phyloP scores from a whole-genome alignment of 2,329 filamentous ascomycete species.

The Bisporella sp. region DNA sequence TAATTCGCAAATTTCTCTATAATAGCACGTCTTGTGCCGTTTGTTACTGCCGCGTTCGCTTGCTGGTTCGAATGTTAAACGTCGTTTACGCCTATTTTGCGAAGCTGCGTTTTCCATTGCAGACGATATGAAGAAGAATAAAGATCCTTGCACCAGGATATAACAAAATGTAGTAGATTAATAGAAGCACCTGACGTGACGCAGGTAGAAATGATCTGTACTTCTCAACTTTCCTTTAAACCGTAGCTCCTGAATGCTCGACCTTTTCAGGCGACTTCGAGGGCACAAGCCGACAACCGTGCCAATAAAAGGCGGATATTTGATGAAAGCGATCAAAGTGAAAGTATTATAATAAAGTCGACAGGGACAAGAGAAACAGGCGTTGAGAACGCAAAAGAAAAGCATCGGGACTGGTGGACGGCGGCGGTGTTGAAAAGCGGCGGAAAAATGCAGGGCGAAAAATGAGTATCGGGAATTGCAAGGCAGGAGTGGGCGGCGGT shows the following conservation, averaged over 20 bases:
- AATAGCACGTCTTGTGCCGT: neutral
- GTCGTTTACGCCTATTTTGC: neutral
- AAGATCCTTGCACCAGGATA: neutral
- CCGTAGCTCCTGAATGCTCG: too few relatives aligned
- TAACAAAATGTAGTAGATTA: neutral
- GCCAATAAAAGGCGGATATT: too few relatives aligned
- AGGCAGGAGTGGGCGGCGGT: slow-evolving; percentile 9
- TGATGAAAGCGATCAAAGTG: too few relatives aligned
- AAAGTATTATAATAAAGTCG: too few relatives aligned
- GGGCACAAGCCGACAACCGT: too few relatives aligned
- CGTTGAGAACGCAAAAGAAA: neutral
- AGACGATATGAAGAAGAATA: slow-evolving; percentile 31
- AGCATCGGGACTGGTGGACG: neutral
- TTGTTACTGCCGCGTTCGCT: neutral
- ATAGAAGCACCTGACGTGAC: neutral
- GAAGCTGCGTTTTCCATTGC: slow-evolving; percentile 2
- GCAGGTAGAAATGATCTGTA: neutral
- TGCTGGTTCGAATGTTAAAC: neutral
- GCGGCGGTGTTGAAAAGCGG: neutral
- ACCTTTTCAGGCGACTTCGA: too few relatives aligned
- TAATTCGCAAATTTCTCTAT: neutral
- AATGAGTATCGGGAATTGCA: slow-evolving; percentile 12
- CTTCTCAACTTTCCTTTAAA: too few relatives aligned
- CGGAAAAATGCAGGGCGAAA: slow-evolving; percentile 1
- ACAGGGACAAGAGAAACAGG: neutral